Evolutionary conservation across 805 yeast species (phyloP), one percentile per base, ranked within the genome.

Genomic region (Candida fluviatilis): DNA sequence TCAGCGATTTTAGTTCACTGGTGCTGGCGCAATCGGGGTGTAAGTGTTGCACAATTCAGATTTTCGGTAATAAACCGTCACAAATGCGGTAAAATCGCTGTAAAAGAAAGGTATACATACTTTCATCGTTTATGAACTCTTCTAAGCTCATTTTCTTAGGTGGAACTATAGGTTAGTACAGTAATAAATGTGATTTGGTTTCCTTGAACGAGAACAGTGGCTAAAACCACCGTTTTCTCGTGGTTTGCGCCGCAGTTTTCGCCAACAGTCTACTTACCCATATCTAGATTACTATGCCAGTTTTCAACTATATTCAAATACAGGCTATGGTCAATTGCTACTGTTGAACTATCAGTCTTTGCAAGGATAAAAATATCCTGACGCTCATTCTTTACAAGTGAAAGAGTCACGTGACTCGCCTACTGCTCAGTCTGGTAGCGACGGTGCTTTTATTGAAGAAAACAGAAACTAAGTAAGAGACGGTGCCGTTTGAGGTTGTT

Each of bases 101-200:
- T n/a, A n/a, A n/a, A n/a, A n/a, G n/a, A n/a, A n/a, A n/a, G n/a
- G n/a, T n/a, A n/a, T n/a, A 68, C 74, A 46, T 67, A 69, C 74
- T 52, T 48, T 67, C 66, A 49, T 69, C 70, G 47, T 58, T 58
- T 58, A 65, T 57, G 55, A 69, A 69, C 57, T 69, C 74, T 51
- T 62, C 68, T 42, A 69, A 63, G 40, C 67, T 57, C 74, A 69
- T 69, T 54, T 68, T 68, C 51, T 66, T 69, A 23, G 71, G 71
- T 32, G 73, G 71, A 33, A 47, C 70, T 64, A 36, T 23, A 35
- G 13, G 39, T 36, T 33, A 33, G 35, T 33, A 31, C 8, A 13
- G 13, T 16, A 6, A 18, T 31, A 6, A 17, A 18, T 17, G 7
- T 10, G 14, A 10, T 10, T 7, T 5, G 18, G n/a, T 5, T 7